These are phyloP conservation scores for Litsea cubeba DNA, from an alignment of 164 flowering plant genomes.

Conservation along the genomic window DNA sequence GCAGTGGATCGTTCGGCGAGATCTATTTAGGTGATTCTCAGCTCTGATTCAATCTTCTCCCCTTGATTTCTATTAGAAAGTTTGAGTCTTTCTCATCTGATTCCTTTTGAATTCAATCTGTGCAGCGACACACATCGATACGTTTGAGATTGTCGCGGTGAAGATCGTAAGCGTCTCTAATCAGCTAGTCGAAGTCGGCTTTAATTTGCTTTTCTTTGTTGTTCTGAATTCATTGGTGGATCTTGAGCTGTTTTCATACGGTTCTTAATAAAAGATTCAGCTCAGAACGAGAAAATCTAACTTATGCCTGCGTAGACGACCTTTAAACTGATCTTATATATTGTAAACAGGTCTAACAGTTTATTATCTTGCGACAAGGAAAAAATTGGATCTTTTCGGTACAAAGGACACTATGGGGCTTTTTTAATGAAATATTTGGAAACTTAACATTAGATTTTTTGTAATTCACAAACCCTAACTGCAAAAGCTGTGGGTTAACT, in stretches of 20 bases:
- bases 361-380: no score
- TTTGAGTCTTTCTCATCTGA: neutral
- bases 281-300: no score
- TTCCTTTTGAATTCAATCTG: constrained; percentile 4
- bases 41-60: no score
- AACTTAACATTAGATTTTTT: no score
- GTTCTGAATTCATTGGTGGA: neutral
- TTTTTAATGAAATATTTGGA: no score
- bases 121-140: constrained; percentile 90
- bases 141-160: constrained; percentile 90
- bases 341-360: neutral
- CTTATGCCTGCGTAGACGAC: no score
- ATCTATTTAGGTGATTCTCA: constrained; percentile 59
- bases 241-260: neutral
- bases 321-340: no score
- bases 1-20: constrained; percentile 95
- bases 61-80: neutral
- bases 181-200: neutral
- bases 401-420: no score
- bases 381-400: no score
- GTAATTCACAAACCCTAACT: no score
- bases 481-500: no score
- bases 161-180: constrained; percentile 67
- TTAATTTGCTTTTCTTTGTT: neutral
- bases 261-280: neutral